Base-by-base conservation (phyloP, 495 filamentous ascomycete species). In the Podospora anserina region DNA sequence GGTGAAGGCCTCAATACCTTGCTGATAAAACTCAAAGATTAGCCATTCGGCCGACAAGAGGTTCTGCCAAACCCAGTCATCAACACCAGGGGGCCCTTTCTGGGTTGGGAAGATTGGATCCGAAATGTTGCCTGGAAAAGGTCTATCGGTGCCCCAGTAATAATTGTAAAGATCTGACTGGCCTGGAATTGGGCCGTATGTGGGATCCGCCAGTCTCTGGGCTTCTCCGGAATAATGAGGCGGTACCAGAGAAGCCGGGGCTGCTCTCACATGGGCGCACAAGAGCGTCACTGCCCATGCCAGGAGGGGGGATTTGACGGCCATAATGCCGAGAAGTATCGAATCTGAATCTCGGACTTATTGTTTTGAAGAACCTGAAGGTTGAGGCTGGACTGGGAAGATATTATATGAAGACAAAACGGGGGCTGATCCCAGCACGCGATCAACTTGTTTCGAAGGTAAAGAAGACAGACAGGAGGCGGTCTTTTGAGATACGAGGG, bases 11-110 rank as follows among this genome's bases (percentile, higher is more conserved):
- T 85, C 82, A 23, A 86, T 79, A 39, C 78, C 83, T 57, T 79
- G 64, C 69, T 86, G 85, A 72, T 87, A 87, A 72, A 87, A 85
- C 57, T 74, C 73, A 72, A 82, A 87, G 71, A 87, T 86, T 44
- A 82, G 68, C 85, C 83, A 87, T 67, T 86, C 84, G 44, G 85
- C 85, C 1, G 78, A 74, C 1, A 86, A 79, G 9, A 87, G 74
- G 69, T 87, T 86, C 69, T 87, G 85, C 77, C 82, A 86, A 15
- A 81, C 74, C 20, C 75, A 63, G 71, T 87, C 84, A 66, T 86
- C 83, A 15, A 69, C 69, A 3, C 73, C 82, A 1, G 80, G 77
- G 1, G 76, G 76, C 0, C 82, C 82, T 0, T 71, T 55, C 4
- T 72, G 39, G 1, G 81, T 83, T 1, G 82, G 78, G n/a, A 81